Conservation (phyloP, 2,329 filamentous ascomycete genomes). For the Penicillium sclerotigenum region DNA sequence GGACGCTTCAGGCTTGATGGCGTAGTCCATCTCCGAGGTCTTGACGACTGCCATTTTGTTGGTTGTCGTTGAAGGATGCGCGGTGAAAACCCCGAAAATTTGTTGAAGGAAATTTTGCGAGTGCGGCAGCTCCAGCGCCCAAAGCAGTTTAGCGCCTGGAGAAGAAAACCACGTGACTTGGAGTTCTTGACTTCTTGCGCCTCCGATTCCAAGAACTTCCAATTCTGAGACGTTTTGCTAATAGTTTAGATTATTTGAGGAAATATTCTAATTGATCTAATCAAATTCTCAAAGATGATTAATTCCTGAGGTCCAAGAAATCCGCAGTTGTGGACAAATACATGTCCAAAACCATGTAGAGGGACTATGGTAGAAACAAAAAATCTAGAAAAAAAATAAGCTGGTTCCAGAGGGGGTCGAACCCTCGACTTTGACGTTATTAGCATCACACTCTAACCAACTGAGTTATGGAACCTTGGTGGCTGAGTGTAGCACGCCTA, state of each 20-base stretch:
- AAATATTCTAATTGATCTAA: background rate
- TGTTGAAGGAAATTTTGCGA: slow-evolving; percentile 29
- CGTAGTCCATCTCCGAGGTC: slow-evolving; percentile 67
- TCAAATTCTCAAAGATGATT: background rate
- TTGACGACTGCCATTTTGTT: slow-evolving; percentile 47
- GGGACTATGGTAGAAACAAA: too few relatives aligned
- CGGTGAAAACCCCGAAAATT: slow-evolving; percentile 23
- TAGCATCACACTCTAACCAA: slow-evolving; percentile 21
- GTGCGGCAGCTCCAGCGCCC: slow-evolving; percentile 26
- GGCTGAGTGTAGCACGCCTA: too few relatives aligned
- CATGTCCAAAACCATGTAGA: background rate
- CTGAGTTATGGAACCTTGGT: slow-evolving; percentile 20
- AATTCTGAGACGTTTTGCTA: background rate
- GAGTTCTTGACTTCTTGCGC: slow-evolving; percentile 1
- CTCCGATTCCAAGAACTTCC: background rate
- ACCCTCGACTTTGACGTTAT: slow-evolving; percentile 19
- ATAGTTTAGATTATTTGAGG: too few relatives aligned
- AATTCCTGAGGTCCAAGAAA: background rate
- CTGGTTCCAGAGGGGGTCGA: too few relatives aligned
- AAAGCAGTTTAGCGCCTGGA: slow-evolving; percentile 19
- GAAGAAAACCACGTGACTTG: slow-evolving; percentile 7
- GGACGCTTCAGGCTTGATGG: slow-evolving; percentile 86
- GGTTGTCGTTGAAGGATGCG: slow-evolving; percentile 21
- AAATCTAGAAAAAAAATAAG: too few relatives aligned
- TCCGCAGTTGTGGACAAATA: background rate